Evolutionary conservation across 148 eudicot genomes (phyloP).

Genomic region (Pharnaceum exiguum): DNA sequence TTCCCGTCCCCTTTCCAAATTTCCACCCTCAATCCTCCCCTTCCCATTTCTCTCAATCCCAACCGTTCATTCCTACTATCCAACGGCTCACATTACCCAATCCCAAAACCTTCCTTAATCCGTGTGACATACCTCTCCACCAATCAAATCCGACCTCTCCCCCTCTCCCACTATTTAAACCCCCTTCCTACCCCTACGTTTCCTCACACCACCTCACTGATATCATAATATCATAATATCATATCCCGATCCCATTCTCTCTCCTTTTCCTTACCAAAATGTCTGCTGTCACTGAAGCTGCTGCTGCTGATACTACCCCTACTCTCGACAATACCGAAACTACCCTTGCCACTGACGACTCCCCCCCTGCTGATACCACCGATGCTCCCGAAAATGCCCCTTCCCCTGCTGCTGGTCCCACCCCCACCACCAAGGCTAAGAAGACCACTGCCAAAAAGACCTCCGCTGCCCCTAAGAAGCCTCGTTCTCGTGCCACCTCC

Average conservation of each 20-base stretch:
- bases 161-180: conserved; percentile 49
- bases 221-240: neutral
- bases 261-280: no score
- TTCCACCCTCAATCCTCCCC: neutral
- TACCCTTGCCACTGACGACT: neutral
- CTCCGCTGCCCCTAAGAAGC: conserved; percentile 19
- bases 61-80: conserved; percentile 46
- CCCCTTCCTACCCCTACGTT: conserved; percentile 16
- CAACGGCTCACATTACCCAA: conserved; percentile 20
- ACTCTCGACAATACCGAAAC: no score
- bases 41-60: neutral
- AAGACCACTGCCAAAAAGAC: conserved; percentile 13
- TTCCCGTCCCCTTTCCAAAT: conserved; percentile 1
- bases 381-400: conserved; percentile 12
- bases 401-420: conserved; percentile 18
- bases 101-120: conserved; percentile 23
- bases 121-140: conserved; percentile 21
- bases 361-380: conserved; percentile 15
- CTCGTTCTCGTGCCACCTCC: conserved; percentile 22
- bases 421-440: conserved; percentile 28
- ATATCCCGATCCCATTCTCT: no score
- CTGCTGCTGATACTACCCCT: no score
- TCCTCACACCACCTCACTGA: neutral
- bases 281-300: no score
- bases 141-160: conserved; percentile 26